phyloP scores from a whole-genome alignment of 2,329 filamentous ascomycete species.

The Verticillium nubilum region DNA sequence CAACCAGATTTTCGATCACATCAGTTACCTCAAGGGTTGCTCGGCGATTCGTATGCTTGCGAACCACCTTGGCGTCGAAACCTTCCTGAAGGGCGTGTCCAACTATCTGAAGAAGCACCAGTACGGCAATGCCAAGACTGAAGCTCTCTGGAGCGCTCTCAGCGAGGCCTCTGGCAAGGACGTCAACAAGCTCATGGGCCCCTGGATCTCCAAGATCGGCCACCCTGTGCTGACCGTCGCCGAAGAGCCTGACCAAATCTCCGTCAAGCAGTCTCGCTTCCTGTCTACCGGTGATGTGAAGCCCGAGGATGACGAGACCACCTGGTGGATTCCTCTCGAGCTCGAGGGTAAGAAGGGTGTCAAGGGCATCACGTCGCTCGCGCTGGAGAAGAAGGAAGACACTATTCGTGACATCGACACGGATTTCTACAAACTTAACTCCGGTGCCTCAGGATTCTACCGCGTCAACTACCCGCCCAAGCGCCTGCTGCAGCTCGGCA shows the following conservation, averaged over 20 bases:
- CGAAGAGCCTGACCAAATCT: constrained; percentile 78
- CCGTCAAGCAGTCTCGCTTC: constrained; percentile 81
- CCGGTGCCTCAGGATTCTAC: constrained; percentile 82
- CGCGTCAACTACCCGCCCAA: constrained; percentile 88
- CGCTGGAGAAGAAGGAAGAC: constrained; percentile 71
- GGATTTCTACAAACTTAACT: constrained; percentile 91
- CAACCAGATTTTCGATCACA: constrained; percentile 96
- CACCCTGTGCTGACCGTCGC: constrained; percentile 85
- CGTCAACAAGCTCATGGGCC: constrained; percentile 80
- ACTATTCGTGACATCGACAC: constrained; percentile 70
- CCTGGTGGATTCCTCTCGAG: constrained; percentile 92
- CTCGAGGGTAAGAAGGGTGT: constrained; percentile 70
- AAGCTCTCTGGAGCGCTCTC: constrained; percentile 84
- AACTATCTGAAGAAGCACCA: constrained; percentile 84
- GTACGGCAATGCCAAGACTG: constrained; percentile 86
- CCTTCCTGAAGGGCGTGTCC: constrained; percentile 84
- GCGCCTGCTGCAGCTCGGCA: constrained; percentile 73
- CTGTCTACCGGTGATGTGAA: constrained; percentile 87
- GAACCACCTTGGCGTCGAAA: constrained; percentile 79
- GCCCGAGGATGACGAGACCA: constrained; percentile 83
- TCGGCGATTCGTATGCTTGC: constrained; percentile 96
- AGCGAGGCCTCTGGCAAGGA: constrained; percentile 84
- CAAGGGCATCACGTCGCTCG: constrained; percentile 55
- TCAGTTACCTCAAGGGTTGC: constrained; percentile 94
- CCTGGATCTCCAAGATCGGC: constrained; percentile 94